These are phyloP conservation scores for Hericium erinaceus DNA, from an alignment of 768 basidiomycete genomes.

Conservation along the genomic window DNA sequence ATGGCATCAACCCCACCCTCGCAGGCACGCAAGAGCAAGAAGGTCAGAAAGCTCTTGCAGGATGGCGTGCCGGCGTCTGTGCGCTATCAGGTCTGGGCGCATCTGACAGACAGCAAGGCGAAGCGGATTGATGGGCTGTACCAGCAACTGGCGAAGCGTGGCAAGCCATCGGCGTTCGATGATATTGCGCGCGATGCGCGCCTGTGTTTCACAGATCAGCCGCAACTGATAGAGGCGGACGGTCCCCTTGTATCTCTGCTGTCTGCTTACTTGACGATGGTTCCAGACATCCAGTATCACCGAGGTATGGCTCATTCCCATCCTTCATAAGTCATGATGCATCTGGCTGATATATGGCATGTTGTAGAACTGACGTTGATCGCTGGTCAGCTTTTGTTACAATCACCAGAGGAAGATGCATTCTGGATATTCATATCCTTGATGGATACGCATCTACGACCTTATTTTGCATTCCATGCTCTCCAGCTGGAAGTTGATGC, in stretches of 20 bases:
- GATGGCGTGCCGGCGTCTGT: conserved; percentile 80
- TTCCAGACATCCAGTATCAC: conserved; percentile 68
- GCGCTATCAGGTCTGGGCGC: conserved; percentile 77
- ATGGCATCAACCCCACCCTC: conserved; percentile 48
- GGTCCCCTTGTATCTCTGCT: conserved; percentile 43
- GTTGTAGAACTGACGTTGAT: conserved; percentile 55
- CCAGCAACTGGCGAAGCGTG: conserved; percentile 47
- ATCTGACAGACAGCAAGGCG: conserved; percentile 68
- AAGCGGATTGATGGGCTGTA: conserved; percentile 64
- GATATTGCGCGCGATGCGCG: conserved; percentile 55
- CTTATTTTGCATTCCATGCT: conserved; percentile 56
- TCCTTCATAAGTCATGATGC: neutral
- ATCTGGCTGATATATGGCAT: neutral
- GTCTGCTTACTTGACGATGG: conserved; percentile 78
- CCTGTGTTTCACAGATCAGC: conserved; percentile 45
- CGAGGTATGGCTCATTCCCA: conserved; percentile 33
- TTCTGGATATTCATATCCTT: conserved; percentile 87
- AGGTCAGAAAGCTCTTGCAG: conserved; percentile 60
- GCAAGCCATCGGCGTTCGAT: conserved; percentile 34
- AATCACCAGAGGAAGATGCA: conserved; percentile 80
- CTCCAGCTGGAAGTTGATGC: conserved; percentile 73
- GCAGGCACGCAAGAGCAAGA: conserved; percentile 70
- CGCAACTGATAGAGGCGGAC: conserved; percentile 47
- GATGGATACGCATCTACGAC: conserved; percentile 77
- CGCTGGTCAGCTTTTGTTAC: conserved; percentile 60